Percentiles rank a stretch among this genome's conserved stretches.
phyloP scores from a whole-genome alignment of 345 rosid genomes.

The Capsella bursapastoris region DNA sequence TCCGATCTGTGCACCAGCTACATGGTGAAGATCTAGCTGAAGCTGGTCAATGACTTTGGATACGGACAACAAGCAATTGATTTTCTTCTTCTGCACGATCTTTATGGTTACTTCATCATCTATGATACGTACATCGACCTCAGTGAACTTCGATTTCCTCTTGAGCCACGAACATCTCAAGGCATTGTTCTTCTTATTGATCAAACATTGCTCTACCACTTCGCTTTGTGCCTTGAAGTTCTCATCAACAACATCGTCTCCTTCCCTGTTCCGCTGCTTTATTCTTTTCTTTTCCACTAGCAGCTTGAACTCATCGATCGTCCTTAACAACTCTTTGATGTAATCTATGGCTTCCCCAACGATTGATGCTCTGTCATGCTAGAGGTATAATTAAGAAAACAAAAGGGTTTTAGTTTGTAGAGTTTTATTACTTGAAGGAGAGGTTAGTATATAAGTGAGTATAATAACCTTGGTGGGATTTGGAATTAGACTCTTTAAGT shows the following conservation, averaged over 20 bases:
- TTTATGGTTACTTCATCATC: slow-evolving; percentile 81
- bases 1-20: slow-evolving; percentile 80
- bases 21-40: slow-evolving; percentile 74
- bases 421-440: background rate
- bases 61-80: slow-evolving; percentile 64
- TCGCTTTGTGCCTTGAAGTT: slow-evolving; percentile 45
- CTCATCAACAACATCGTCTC: slow-evolving; percentile 47
- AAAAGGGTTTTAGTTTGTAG: background rate
- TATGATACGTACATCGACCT: slow-evolving; percentile 76
- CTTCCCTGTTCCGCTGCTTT: slow-evolving; percentile 54
- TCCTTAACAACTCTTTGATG: slow-evolving; percentile 71
- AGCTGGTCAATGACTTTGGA: slow-evolving; percentile 78
- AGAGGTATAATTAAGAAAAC: background rate
- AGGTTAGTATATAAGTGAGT: slow-evolving; percentile 28
- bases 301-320: slow-evolving; percentile 61
- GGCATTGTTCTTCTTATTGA: slow-evolving; percentile 44
- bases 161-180: slow-evolving; percentile 85
- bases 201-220: slow-evolving; percentile 51
- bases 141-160: slow-evolving; percentile 74
- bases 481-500: slow-evolving; percentile 63
- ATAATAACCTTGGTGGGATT: slow-evolving; percentile 62
- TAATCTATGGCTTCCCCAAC: slow-evolving; percentile 77
- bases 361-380: slow-evolving; percentile 74
- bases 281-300: slow-evolving; percentile 71
- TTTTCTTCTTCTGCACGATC: slow-evolving; percentile 72